Conservation (phyloP, 805 yeast genomes). For the Candida sonorensis region DNA sequence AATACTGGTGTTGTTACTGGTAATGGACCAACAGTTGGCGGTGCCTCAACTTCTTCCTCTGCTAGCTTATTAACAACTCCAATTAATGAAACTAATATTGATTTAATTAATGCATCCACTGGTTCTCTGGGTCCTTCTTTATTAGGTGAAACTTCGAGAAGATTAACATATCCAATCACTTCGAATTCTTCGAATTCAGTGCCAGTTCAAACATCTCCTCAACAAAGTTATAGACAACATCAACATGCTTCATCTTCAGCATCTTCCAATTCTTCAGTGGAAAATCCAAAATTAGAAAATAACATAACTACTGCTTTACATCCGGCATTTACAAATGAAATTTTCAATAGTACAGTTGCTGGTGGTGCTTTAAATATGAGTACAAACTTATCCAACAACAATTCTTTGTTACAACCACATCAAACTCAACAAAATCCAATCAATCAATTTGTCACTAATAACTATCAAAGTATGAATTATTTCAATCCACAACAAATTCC, state of each 20-base stretch:
- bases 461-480: too few species aligned
- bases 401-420: slow-evolving; percentile 1
- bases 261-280: slow-evolving; percentile 1
- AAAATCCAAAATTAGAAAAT: slow-evolving; percentile 2
- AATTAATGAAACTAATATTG: slow-evolving; percentile 5
- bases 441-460: too few species aligned
- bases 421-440: background rate
- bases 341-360: slow-evolving; percentile 20
- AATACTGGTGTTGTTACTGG: too few species aligned
- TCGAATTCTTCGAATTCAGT: slow-evolving; percentile 7
- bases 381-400: slow-evolving; percentile 1
- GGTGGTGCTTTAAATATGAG: slow-evolving; percentile 26
- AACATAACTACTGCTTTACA: slow-evolving; percentile 19
- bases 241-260: background rate
- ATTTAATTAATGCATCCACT: slow-evolving; percentile 4
- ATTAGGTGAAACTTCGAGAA: slow-evolving; percentile 36
- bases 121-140: slow-evolving; percentile 19
- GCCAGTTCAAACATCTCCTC: slow-evolving; percentile 4
- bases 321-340: slow-evolving; percentile 21
- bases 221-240: background rate
- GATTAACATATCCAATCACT: slow-evolving; percentile 25
- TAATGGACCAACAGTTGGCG: too few species aligned
- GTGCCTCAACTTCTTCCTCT: too few species aligned
- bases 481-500: slow-evolving; percentile 1
- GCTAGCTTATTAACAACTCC: slow-evolving; percentile 5